Evolutionary conservation across 2,329 filamentous ascomycete genomes (phyloP), one percentile per base, ranked within the genome.

Genomic region (Talaromyces islandicus): DNA sequence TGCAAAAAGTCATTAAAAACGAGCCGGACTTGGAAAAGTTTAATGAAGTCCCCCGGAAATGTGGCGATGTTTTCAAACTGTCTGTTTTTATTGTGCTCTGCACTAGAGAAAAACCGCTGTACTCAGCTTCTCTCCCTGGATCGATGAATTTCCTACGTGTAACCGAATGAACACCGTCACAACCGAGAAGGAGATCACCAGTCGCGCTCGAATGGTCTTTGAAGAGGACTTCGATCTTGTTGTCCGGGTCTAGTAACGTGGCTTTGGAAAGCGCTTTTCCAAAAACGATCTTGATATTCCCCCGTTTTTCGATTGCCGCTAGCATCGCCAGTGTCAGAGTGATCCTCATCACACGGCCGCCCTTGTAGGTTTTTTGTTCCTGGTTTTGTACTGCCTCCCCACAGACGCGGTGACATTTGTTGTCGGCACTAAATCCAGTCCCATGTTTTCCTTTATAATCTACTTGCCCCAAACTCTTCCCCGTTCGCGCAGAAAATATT

Each of bases 91-190:
- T 64, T 6, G 69, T 72, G 32, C 73, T 72, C 60, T 77, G 72
- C 21, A 76, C 65, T 46, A 74, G 74, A 2, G 75, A 74, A 32
- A 78, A 71, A 9, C 77, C 77, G 4, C 76, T 73, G 60, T 78
- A 79, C 35, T 72, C 65, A 4, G 76, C 75, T 14, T 65, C 66
- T 19, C 64, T 64, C 1, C 67, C 67, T 0, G 71, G 70, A n/a
- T 77, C 73, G 17, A 78, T 67, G 58, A 74, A 72, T 14, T 68
- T 69, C 17, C 67, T 72, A 19, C 75, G 70, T 25, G 74, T 68
- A 10, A 68, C 67, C 0, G 75, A 78, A 65, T 77, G 74, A 6
- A 78, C 75, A 0, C 75, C 75, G 61, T 78, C 75, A 57, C 73
- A 77, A 11, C 75, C 75, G 29, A 78, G 63, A 3, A 77, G 63